phyloP scores from a whole-genome alignment of 2,329 filamentous ascomycete species.

The Bipolaris bicolor region DNA sequence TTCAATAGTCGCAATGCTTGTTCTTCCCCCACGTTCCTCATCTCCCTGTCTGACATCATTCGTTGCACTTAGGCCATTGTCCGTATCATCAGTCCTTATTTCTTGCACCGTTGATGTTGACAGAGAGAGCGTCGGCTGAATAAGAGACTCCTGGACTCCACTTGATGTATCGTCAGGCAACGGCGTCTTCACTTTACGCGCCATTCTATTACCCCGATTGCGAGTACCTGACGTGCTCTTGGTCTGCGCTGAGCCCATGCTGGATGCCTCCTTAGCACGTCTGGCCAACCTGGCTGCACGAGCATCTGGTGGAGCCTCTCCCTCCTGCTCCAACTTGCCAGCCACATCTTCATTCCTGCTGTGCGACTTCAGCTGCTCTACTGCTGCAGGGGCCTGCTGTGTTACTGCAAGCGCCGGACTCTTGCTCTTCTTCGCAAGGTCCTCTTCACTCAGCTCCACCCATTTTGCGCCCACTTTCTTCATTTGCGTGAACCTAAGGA shows the following conservation, averaged over 20 bases:
- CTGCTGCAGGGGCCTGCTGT: neutral
- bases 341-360: neutral
- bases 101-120: neutral
- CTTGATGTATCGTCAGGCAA: neutral
- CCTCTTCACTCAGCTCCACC: constrained; percentile 29
- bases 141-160: neutral
- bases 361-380: neutral
- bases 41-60: neutral
- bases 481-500: constrained; percentile 33
- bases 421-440: constrained; percentile 13
- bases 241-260: neutral
- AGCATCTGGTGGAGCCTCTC: constrained; percentile 6
- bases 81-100: neutral
- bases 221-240: neutral
- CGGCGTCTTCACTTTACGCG: constrained; percentile 2
- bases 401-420: constrained; percentile 1
- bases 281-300: constrained; percentile 14
- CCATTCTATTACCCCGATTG: neutral
- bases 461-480: constrained; percentile 31
- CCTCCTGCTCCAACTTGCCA: neutral
- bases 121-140: neutral
- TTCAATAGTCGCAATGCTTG: constrained; percentile 6
- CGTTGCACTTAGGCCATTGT: neutral
- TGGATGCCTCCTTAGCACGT: constrained; percentile 8
- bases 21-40: constrained; percentile 1